phyloP scores from a whole-genome alignment of 768 basidiomycete species.

The Auriscalpium microsporum region DNA sequence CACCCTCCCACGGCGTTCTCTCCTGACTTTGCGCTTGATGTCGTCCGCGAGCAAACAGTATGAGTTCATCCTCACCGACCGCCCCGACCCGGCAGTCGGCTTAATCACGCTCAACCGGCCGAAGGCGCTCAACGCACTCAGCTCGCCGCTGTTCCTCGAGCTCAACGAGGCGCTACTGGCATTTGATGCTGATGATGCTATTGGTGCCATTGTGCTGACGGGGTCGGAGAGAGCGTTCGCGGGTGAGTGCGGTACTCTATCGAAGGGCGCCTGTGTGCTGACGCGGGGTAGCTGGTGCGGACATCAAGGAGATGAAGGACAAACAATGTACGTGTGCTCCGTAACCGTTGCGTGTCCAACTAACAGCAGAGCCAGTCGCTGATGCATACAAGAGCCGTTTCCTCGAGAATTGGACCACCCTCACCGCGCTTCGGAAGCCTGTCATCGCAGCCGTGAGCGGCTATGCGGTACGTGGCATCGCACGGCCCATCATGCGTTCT shows the following conservation, averaged over 20 bases:
- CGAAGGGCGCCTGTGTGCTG: not conserved
- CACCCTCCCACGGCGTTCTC: not conserved
- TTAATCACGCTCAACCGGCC: conserved; percentile 85
- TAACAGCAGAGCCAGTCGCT: conserved; percentile 49
- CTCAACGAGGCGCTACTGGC: conserved; percentile 53
- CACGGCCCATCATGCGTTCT: not conserved
- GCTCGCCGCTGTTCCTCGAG: conserved; percentile 69
- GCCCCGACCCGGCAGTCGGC: conserved; percentile 58
- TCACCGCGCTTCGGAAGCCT: conserved; percentile 76
- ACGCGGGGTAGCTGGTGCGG: conserved; percentile 68
- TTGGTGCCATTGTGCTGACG: conserved; percentile 86
- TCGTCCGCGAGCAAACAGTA: conserved; percentile 38
- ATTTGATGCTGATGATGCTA: conserved; percentile 58
- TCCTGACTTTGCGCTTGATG: conserved; percentile 34
- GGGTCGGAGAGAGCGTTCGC: conserved; percentile 92
- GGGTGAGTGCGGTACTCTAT: conserved; percentile 38
- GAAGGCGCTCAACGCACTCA: conserved; percentile 83
- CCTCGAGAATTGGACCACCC: conserved; percentile 72
- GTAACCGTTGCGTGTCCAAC: conserved; percentile 22
- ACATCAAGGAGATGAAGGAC: conserved; percentile 99
- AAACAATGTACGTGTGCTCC: conserved; percentile 60
- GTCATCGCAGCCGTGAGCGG: conserved; percentile 96
- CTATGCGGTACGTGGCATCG: conserved; percentile 58
- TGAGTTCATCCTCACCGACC: conserved; percentile 59
- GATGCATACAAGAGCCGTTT: conserved; percentile 85